A percentile compares a stretch with the other conserved stretches of the same genome.
These are phyloP conservation scores for Aspergillus pseudoterreus DNA, from an alignment of 2,329 filamentous ascomycete genomes.

Conservation along the genomic window DNA sequence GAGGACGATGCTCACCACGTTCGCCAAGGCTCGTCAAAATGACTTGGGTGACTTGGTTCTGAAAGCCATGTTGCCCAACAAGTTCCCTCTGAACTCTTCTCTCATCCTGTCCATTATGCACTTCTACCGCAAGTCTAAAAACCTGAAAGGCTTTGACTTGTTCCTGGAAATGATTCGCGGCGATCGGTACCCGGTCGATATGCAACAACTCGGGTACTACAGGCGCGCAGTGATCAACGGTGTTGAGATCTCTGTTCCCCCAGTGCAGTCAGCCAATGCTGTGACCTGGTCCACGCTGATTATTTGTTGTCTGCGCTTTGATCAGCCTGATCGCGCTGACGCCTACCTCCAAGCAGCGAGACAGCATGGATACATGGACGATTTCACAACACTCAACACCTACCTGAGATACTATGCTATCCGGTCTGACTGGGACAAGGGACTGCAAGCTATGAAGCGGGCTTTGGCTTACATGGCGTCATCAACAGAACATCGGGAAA, in stretches of 20 bases:
- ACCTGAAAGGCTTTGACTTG: constrained; percentile 39
- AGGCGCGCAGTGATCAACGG: constrained; percentile 30
- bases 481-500: constrained; percentile 25
- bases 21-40: constrained; percentile 36
- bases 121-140: constrained; percentile 38
- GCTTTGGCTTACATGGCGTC: constrained; percentile 34
- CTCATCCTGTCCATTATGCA: constrained; percentile 35
- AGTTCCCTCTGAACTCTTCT: constrained; percentile 33
- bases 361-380: constrained; percentile 34
- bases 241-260: constrained; percentile 34
- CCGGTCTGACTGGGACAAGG: constrained; percentile 35
- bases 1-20: constrained; percentile 34
- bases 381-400: constrained; percentile 32
- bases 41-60: constrained; percentile 38
- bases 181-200: constrained; percentile 31
- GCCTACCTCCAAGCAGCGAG: constrained; percentile 38
- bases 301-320: constrained; percentile 35
- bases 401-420: constrained; percentile 38
- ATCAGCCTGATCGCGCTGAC: constrained; percentile 39
- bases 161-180: constrained; percentile 37
- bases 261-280: constrained; percentile 29
- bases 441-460: constrained; percentile 28
- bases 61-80: constrained; percentile 34
- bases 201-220: constrained; percentile 25
- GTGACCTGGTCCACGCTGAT: constrained; percentile 36